These are phyloP conservation scores for Saccharum hybrid DNA, from an alignment of 202 grass and related monocot species.

Conservation along the genomic window DNA sequence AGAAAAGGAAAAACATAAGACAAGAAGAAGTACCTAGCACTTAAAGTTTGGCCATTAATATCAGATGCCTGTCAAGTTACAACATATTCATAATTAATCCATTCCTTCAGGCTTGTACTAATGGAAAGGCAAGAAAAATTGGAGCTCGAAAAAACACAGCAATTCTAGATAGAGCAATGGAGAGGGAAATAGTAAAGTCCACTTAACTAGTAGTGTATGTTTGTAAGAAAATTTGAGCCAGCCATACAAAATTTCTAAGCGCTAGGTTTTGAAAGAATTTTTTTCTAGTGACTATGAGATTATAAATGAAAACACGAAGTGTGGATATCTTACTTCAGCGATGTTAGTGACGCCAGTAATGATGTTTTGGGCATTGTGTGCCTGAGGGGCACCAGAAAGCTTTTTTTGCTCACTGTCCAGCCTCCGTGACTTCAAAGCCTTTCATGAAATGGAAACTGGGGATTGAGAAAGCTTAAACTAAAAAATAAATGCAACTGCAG, in stretches of 20 bases:
- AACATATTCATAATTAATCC: conserved; percentile 22
- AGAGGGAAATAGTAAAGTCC: background rate
- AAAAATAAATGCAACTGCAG: background rate
- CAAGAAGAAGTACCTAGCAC: conserved; percentile 43
- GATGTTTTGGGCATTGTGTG: background rate
- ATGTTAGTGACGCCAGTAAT: background rate
- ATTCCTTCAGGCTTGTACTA: background rate
- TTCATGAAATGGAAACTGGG: background rate
- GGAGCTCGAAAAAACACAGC: background rate
- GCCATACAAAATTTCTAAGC: background rate
- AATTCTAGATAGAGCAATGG: background rate
- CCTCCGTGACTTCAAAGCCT: background rate
- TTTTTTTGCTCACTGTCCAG: conserved; percentile 22
- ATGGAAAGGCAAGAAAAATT: background rate
- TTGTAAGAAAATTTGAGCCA: background rate
- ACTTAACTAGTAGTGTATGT: background rate
- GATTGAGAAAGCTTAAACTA: background rate
- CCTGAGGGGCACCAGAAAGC: background rate
- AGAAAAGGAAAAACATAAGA: background rate
- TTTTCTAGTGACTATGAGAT: background rate
- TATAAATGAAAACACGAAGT: background rate
- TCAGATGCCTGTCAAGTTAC: conserved; percentile 44
- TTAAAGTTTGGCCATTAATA: conserved; percentile 36
- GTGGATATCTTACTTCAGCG: background rate
- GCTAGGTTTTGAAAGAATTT: background rate